Base-by-base conservation (phyloP, 208 protist species). In the Crithidia bombi region DNA sequence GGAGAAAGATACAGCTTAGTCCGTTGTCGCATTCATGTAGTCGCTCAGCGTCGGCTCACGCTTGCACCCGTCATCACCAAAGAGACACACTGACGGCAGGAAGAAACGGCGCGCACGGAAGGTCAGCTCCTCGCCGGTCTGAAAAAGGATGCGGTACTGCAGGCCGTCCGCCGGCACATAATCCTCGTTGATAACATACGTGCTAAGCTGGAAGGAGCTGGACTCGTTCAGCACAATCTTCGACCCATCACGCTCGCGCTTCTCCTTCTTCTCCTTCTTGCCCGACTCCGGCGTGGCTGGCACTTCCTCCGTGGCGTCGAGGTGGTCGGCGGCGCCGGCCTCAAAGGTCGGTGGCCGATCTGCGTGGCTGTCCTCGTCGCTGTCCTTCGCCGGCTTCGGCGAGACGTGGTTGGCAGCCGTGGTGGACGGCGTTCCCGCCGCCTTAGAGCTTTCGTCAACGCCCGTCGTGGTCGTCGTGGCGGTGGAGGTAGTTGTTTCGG, bases 21-120 rank as follows among this genome's bases (percentile, higher is more conserved):
- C 25, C 38, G 17, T 36, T 4, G 44, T 38, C 4, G 33, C 55
- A 21, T 52, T 65, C 51, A 66, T 55, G 57, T 70, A 80, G 30
- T 57, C 25, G 35, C n/a, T 25, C 23, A 80, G 33, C 15, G 64
- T 58, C 21, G 21, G 43, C 44, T 80, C 75, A 28, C 58, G 62
- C 47, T 32, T 65, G 57, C 59, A 52, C 54, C 76, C 71, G 23
- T 62, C 33, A 5, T 58, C 52, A 5, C 80, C 80, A 43, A 72
- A 57, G 47, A 9, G 21, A 65, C 66, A 78, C 32, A 81, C 44
- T n/a, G 80, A 73, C 11, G 80, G 80, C 32, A 85, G 56, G 55
- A 79, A 82, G 43, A 81, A 33, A n/a, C 77, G 76, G 21, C 80
- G 80, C 3, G 75, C 75, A 47, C 75, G 75, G 72, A 85, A 85